Conservation (phyloP, 2,329 filamentous ascomycete species). For the Raffaelea ambrosiae region DNA sequence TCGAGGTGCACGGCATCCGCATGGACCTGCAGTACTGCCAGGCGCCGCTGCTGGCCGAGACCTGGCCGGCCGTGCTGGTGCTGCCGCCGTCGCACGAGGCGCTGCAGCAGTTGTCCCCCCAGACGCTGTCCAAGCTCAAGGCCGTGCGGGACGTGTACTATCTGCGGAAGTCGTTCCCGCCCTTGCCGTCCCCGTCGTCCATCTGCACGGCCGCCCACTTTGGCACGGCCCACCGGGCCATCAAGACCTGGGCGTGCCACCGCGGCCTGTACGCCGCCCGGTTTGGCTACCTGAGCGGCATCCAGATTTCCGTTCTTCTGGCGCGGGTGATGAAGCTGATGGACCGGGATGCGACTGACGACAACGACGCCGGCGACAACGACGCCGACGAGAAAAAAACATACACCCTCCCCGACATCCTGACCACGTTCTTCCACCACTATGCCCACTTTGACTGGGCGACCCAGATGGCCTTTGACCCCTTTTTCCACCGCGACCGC, state of each 20-base stretch:
- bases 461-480: conserved; percentile 46
- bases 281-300: conserved; percentile 57
- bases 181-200: neutral
- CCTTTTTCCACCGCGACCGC: conserved; percentile 43
- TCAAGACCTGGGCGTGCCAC: conserved; percentile 54
- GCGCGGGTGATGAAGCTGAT: conserved; percentile 51
- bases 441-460: conserved; percentile 55
- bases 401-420: conserved; percentile 36
- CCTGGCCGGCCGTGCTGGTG: conserved; percentile 38
- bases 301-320: conserved; percentile 56
- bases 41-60: conserved; percentile 44
- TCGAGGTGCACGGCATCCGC: conserved; percentile 48
- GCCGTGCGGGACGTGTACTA: conserved; percentile 54
- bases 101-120: conserved; percentile 39
- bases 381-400: neutral
- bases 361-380: neutral
- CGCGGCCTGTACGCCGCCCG: conserved; percentile 56
- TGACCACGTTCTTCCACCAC: conserved; percentile 53
- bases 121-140: conserved; percentile 54
- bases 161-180: conserved; percentile 48
- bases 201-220: conserved; percentile 36
- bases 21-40: conserved; percentile 61
- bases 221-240: conserved; percentile 46
- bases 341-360: neutral
- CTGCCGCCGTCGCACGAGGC: conserved; percentile 39